These are phyloP conservation scores for Pichia pseudocactophila DNA, from an alignment of 805 yeast species.

Conservation along the genomic window DNA sequence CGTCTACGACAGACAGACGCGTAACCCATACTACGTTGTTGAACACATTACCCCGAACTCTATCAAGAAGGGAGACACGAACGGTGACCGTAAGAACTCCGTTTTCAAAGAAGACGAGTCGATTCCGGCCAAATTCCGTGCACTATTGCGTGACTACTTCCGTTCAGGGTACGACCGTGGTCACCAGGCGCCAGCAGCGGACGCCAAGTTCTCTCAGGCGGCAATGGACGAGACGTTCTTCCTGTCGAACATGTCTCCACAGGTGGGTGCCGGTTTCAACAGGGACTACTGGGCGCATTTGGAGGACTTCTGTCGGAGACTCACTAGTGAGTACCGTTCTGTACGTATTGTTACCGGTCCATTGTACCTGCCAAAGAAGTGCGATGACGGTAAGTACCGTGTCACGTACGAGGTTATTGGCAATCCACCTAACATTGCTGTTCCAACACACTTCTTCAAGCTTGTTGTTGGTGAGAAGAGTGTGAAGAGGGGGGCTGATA, in stretches of 20 bases:
- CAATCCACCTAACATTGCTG: constrained; percentile 92
- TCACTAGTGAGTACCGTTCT: constrained; percentile 59
- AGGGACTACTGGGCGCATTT: constrained; percentile 97
- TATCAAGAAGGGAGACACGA: constrained; percentile 34
- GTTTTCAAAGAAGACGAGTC: constrained; percentile 80
- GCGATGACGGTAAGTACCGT: constrained; percentile 70
- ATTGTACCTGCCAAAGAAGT: constrained; percentile 70
- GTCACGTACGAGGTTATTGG: constrained; percentile 92
- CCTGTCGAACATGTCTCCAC: constrained; percentile 89
- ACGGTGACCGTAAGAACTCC: constrained; percentile 72
- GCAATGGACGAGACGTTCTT: constrained; percentile 96
- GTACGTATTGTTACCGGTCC: constrained; percentile 94
- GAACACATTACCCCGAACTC: constrained; percentile 82
- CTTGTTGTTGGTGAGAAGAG: constrained; percentile 75
- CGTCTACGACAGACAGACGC: constrained; percentile 74
- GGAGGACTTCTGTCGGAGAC: constrained; percentile 77
- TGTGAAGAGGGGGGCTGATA: constrained; percentile 24
- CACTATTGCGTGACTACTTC: constrained; percentile 74
- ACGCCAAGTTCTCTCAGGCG: constrained; percentile 79
- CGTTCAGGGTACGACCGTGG: constrained; percentile 96
- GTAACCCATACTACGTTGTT: constrained; percentile 78
- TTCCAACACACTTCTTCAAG: constrained; percentile 95
- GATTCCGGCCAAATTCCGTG: constrained; percentile 72
- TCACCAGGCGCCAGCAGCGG: constrained; percentile 96
- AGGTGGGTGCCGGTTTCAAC: constrained; percentile 95